Evolutionary conservation across 176 grass and related monocot species (phyloP).

Genomic region (Ensete ventricosum): DNA sequence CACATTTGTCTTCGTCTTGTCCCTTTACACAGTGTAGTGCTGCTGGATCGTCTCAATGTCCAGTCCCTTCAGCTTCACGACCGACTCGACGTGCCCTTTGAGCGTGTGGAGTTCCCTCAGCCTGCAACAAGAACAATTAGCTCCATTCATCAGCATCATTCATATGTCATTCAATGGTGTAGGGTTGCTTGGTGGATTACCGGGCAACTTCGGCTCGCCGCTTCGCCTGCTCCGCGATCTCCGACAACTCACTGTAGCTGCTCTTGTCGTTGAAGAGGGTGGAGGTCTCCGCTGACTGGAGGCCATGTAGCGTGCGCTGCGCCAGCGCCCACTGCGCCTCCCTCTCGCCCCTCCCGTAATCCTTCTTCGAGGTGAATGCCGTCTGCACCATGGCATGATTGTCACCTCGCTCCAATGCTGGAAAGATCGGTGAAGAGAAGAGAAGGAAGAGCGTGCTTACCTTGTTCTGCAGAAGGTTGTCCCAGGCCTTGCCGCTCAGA

Average conservation of each 20-base stretch:
- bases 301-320: slow-evolving; percentile 43
- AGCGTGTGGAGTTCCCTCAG: slow-evolving; percentile 44
- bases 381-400: slow-evolving; percentile 17
- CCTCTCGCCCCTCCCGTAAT: slow-evolving; percentile 30
- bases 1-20: too few species aligned
- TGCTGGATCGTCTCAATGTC: slow-evolving; percentile 45
- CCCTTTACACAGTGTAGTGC: slow-evolving; percentile 39
- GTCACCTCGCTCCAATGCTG: too few species aligned
- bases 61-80: slow-evolving; percentile 33
- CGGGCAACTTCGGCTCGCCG: slow-evolving; percentile 48
- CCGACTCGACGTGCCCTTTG: slow-evolving; percentile 46
- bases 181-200: background rate
- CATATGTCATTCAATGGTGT: background rate
- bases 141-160: too few species aligned
- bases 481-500: slow-evolving; percentile 53
- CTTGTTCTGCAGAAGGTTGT: slow-evolving; percentile 37
- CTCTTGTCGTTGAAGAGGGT: slow-evolving; percentile 21
- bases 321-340: slow-evolving; percentile 41
- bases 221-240: slow-evolving; percentile 46
- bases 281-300: slow-evolving; percentile 1
- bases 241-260: slow-evolving; percentile 13
- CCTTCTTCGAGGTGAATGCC: slow-evolving; percentile 43
- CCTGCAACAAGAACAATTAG: background rate
- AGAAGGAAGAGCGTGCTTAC: background rate
- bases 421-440: background rate